phyloP scores from a whole-genome alignment of 2,329 filamentous ascomycete species.

The Cercospora sesami region DNA sequence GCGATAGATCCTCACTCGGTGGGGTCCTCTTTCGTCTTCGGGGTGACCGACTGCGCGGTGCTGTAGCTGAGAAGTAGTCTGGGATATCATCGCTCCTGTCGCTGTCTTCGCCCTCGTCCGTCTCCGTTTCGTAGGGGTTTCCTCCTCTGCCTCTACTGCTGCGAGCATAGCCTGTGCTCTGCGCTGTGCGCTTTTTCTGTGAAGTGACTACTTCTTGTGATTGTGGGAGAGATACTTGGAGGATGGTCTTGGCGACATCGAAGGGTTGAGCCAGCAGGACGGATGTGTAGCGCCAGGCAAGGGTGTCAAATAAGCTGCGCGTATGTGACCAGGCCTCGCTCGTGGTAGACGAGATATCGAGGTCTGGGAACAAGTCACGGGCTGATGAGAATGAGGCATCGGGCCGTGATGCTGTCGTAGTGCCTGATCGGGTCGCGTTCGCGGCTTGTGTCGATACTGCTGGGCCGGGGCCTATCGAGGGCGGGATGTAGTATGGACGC shows the following conservation, averaged over 20 bases:
- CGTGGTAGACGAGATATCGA: conserved; percentile 59
- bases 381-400: conserved; percentile 60
- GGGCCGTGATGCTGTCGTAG: conserved; percentile 8
- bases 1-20: conserved; percentile 31
- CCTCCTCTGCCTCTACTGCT: conserved; percentile 25
- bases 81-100: conserved; percentile 57
- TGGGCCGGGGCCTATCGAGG: conserved; percentile 52
- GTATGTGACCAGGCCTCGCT: conserved; percentile 45
- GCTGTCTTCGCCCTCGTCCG: conserved; percentile 26
- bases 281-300: conserved; percentile 88
- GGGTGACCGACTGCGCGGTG: conserved; percentile 54
- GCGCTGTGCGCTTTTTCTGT: conserved; percentile 33
- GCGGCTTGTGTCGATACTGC: conserved; percentile 21
- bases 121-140: conserved; percentile 30
- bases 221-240: conserved; percentile 68
- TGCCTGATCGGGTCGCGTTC: conserved; percentile 8
- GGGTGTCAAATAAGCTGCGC: conserved; percentile 76
- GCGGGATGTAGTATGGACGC: conserved; percentile 70
- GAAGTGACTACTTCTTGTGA: conserved; percentile 38
- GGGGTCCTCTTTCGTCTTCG: conserved; percentile 40
- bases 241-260: conserved; percentile 90
- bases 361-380: conserved; percentile 81
- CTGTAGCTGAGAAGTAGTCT: conserved; percentile 77
- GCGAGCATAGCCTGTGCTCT: conserved; percentile 8
- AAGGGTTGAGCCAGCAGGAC: conserved; percentile 92